A percentile compares a stretch with the other conserved stretches of the same genome.
Evolutionary conservation across 176 grass and related monocot species (phyloP).

Genomic region (Otatea glauca): DNA sequence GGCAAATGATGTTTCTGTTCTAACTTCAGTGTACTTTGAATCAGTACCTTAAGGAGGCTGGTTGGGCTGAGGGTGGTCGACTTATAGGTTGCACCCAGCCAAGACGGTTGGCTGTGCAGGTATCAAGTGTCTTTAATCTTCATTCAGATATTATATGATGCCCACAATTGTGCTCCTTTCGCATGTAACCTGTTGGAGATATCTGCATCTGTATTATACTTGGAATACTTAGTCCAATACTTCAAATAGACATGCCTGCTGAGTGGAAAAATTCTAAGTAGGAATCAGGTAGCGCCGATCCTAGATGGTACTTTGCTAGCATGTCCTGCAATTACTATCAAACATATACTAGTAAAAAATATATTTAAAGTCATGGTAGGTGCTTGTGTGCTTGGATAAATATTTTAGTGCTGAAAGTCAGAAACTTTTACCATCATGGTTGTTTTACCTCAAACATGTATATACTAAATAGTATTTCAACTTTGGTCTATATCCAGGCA

Average conservation of each 20-base stretch:
- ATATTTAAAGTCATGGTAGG: neutral
- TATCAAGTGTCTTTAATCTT: slow-evolving; percentile 42
- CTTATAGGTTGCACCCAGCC: slow-evolving; percentile 97
- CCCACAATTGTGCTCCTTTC: neutral
- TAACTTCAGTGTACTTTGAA: slow-evolving; percentile 37
- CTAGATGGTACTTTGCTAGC: neutral
- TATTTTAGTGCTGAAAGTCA: neutral
- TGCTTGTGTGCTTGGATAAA: neutral
- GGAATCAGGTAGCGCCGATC: neutral
- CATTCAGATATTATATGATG: slow-evolving; percentile 20
- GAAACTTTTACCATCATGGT: neutral
- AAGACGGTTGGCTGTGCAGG: slow-evolving; percentile 94
- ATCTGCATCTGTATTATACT: neutral
- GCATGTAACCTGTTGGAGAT: neutral
- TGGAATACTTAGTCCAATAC: neutral
- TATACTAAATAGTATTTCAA: neutral
- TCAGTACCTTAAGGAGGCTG: slow-evolving; percentile 93
- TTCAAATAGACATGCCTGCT: neutral
- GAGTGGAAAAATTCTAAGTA: neutral
- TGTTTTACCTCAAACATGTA: neutral
- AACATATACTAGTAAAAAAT: neutral
- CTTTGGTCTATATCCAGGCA: neutral
- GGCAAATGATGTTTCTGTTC: neutral
- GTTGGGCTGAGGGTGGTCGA: slow-evolving; percentile 88
- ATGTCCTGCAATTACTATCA: slow-evolving; percentile 13